Evolutionary conservation across 371 early-diverging fungal species (phyloP).

Genomic region (Rhizopus arrhizus): DNA sequence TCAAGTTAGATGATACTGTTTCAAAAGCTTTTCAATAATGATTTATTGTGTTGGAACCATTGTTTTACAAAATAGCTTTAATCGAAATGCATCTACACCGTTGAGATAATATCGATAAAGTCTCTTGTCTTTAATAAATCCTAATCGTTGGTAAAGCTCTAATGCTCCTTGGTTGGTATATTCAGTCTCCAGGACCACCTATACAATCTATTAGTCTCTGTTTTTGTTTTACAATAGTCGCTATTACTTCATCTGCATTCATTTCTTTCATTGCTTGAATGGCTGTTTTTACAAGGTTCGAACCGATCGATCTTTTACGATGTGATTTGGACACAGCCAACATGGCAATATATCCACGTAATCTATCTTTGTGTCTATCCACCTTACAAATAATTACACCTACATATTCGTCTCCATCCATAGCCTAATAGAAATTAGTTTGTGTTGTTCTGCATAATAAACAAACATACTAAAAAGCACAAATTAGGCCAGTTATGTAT

Average conservation of each 20-base stretch:
- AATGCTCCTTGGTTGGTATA: constrained; percentile 86
- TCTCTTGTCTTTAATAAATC: constrained; percentile 92
- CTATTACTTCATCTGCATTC: constrained; percentile 85
- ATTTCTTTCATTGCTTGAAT: constrained; percentile 73
- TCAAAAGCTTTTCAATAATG: constrained; percentile 15
- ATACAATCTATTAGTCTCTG: too few species aligned
- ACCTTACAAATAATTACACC: constrained; percentile 92
- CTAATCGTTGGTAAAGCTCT: constrained; percentile 86
- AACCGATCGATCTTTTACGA: constrained; percentile 81
- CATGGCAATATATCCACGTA: constrained; percentile 97
- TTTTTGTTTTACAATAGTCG: too few species aligned
- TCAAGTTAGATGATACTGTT: constrained; percentile 36
- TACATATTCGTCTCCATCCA: constrained; percentile 64
- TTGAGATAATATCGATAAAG: constrained; percentile 90
- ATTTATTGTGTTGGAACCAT: constrained; percentile 32
- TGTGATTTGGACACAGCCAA: constrained; percentile 82
- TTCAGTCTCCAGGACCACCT: constrained; percentile 93
- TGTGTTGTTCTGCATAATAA: not conserved
- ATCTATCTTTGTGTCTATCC: constrained; percentile 70
- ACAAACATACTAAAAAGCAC: constrained; percentile 70
- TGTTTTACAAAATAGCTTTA: constrained; percentile 74
- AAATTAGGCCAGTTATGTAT: constrained; percentile 87
- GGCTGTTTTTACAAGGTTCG: constrained; percentile 73
- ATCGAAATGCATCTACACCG: constrained; percentile 90
- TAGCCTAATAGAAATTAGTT: constrained; percentile 48